phyloP scores from a whole-genome alignment of 805 yeast species.

The Sporopachydermia lactativora region DNA sequence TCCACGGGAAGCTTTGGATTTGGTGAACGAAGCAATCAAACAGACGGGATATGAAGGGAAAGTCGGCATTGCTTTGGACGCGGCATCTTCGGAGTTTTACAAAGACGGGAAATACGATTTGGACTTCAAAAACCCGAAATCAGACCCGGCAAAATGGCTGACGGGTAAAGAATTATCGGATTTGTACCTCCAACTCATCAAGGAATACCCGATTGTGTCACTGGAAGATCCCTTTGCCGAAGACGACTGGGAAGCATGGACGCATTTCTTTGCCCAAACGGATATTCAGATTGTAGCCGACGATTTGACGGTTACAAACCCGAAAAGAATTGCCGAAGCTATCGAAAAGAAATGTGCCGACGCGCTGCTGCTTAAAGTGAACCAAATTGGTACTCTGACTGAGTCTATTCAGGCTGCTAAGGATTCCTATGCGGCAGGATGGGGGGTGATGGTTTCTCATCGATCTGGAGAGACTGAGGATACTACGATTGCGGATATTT shows the following conservation, averaged over 20 bases:
- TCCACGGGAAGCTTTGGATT: slow-evolving; percentile 95
- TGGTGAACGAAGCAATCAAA: slow-evolving; percentile 80
- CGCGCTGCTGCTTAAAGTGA: slow-evolving; percentile 91
- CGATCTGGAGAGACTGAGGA: slow-evolving; percentile 99
- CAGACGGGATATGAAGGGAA: slow-evolving; percentile 91
- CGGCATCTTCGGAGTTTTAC: slow-evolving; percentile 97
- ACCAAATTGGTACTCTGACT: slow-evolving; percentile 94
- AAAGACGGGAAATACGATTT: slow-evolving; percentile 93
- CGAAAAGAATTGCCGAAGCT: slow-evolving; percentile 85
- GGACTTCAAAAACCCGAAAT: slow-evolving; percentile 95
- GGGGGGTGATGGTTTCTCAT: slow-evolving; percentile 99
- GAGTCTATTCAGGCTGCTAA: slow-evolving; percentile 96
- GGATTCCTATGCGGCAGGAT: slow-evolving; percentile 87
- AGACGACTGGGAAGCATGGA: slow-evolving; percentile 99
- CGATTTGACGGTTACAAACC: slow-evolving; percentile 98
- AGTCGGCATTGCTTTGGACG: slow-evolving; percentile 86
- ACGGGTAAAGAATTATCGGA: slow-evolving; percentile 77
- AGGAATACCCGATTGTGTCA: slow-evolving; percentile 94
- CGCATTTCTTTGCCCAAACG: slow-evolving; percentile 63
- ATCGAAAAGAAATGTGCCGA: slow-evolving; percentile 93
- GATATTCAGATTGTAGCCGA: slow-evolving; percentile 92
- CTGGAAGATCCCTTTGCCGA: slow-evolving; percentile 99
- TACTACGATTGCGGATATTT: slow-evolving; percentile 92
- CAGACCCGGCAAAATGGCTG: slow-evolving; percentile 85
- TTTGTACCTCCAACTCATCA: slow-evolving; percentile 65